Evolutionary conservation across 345 rosid genomes (phyloP), one percentile per base, ranked within the genome.

Genomic region (Eucalyptus tenuipes): DNA sequence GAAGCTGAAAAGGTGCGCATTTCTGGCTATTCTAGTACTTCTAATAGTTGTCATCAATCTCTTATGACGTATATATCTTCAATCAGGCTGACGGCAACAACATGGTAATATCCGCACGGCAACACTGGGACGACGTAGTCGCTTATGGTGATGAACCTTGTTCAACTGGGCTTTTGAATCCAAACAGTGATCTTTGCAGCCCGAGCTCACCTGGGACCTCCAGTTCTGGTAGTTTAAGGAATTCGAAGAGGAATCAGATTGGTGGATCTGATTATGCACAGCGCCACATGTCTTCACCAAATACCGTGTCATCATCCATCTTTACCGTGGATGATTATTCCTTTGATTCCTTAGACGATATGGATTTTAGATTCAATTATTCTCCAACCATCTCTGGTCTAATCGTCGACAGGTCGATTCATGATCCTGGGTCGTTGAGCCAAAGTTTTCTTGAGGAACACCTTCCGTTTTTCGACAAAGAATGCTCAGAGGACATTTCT

Each of bases 1-100:
- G 99, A 96, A 88, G 92, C 94, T 64, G 95, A 98, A 85, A 98
- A 98, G 99, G 99, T 91, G 95, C 50, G 86, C 25, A 90, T 89
- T 87, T 87, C 80, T 86, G 87, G 44, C 81, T 89, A 80, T 81
- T 44, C 82, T 12, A 40, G 13, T 49, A 6, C 88, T 86, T 47
- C 17, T 87, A 61, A 81, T 42, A 17, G 7, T 24, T 42, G 49
- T 47, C 47, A 37, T 75, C 31, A 20, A 20, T 75, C 84, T 20
- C 45, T 75, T 20, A 40, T 75, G 27, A 75, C 47, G 12, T 20
- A 20, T 20, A 10, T 40, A 71, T 85, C 79, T 47, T 87, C 79
- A 29, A 12, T 66, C 88, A 96, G 99, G 94, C 37, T 91, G 95
- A 95, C 89, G 98, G 96, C 29, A 96, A 91, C 79, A 90, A 86